Base-by-base conservation (phyloP, 75 land plant species). In the Selaginella moellendorffii region DNA sequence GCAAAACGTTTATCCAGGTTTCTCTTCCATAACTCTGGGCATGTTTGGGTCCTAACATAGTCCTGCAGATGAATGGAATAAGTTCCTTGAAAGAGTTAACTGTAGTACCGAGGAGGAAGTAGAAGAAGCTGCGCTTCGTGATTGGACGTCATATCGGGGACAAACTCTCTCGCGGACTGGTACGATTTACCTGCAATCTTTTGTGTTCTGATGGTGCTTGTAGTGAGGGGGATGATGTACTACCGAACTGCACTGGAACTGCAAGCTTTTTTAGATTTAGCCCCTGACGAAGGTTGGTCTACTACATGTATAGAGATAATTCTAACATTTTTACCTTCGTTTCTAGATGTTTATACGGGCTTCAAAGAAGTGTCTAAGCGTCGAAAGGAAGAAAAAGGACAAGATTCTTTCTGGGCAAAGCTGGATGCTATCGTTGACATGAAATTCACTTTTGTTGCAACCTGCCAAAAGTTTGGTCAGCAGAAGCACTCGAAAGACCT, bases 201-300 rank as follows among this genome's bases (percentile, higher is more conserved):
- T 5, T 36, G 46, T 36, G 46, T 36, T 5, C 14, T 5, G 5
- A 36, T 36, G n/a, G 14, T 14, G 14, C 46, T 5, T 36, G 10
- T 36, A 36, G 93, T 91, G 0, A 75, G 97, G 62, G 97, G 97
- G 42, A 88, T 91, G 97, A 88, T 86, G 87, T 91, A 91, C 64
- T 88, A 91, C 66, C 72, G 84, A 54, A 78, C 84, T 65, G 99
- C 99, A 8, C 62, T 95, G 27, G 95, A 81, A 65, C 73, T 90
- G 19, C 99, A 95, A 71, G 96, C 97, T 19, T 84, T 84, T 69
- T 74, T 95, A 56, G 99, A 95, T 5, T 36, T 36, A 14, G 46
- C 46, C 5, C 5, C 5, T 36, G 46, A 36, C 5, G 46, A 36
- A 5, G 46, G 46, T 36, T 14, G 5, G 46, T 36, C 5, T 14